phyloP scores from a whole-genome alignment of 371 early-diverging fungal species.

The Mucor indicus region DNA sequence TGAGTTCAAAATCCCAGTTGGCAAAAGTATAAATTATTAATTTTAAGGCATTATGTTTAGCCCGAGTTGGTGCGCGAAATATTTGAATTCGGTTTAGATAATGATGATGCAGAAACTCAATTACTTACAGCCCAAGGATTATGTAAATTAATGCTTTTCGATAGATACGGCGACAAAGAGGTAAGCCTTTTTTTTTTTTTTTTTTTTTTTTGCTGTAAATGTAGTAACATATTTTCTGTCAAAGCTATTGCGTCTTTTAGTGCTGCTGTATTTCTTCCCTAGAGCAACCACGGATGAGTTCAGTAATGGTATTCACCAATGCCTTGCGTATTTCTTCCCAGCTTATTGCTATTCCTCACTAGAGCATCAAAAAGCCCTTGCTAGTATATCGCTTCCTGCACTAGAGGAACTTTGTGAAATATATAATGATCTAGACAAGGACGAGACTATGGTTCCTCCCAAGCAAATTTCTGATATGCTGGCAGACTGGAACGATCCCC shows the following conservation, averaged over 20 bases:
- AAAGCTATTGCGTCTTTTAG: conserved; percentile 68
- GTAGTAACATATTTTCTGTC: neutral
- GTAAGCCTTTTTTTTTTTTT: too few relatives aligned
- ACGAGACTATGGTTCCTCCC: conserved; percentile 50
- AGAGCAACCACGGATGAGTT: conserved; percentile 44
- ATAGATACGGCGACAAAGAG: conserved; percentile 45
- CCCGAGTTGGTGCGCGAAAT: conserved; percentile 34
- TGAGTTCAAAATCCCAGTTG: too few relatives aligned
- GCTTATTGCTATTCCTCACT: conserved; percentile 72
- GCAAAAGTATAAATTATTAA: too few relatives aligned
- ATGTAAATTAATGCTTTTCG: conserved; percentile 64
- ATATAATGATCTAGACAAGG: conserved; percentile 31
- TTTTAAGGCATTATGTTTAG: conserved; percentile 12
- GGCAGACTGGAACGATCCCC: conserved; percentile 62
- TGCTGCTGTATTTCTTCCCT: conserved; percentile 79
- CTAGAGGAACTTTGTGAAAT: conserved; percentile 36
- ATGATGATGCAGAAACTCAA: conserved; percentile 45
- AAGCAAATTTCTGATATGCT: conserved; percentile 54
- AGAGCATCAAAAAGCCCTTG: conserved; percentile 62
- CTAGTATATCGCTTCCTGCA: conserved; percentile 35
- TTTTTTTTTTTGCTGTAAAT: neutral
- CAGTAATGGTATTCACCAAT: conserved; percentile 74
- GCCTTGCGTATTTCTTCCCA: conserved; percentile 83
- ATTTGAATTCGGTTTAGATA: conserved; percentile 50
- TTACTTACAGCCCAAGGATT: conserved; percentile 61